phyloP scores from a whole-genome alignment of 345 rosid species.

The Anacardium occidentale region DNA sequence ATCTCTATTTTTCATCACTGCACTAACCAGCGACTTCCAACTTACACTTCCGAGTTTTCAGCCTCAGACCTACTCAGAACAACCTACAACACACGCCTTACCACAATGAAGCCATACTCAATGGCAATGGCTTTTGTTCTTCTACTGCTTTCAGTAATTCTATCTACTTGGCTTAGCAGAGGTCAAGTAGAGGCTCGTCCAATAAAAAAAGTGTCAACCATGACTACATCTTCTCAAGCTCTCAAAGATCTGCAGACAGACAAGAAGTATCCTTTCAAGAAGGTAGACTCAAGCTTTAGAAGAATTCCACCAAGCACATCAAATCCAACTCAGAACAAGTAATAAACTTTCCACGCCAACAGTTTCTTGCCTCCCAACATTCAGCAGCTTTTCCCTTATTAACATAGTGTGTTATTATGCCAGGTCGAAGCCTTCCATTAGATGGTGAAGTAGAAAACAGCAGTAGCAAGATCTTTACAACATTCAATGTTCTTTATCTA shows the following conservation, averaged over 20 bases:
- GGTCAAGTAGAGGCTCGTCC: constrained; percentile 46
- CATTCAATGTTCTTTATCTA: neutral
- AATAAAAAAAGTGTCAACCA: neutral
- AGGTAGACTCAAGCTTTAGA: constrained; percentile 53
- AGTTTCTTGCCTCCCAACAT: constrained; percentile 20
- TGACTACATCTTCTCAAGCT: constrained; percentile 31
- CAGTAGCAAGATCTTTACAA: constrained; percentile 21
- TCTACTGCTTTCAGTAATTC: constrained; percentile 39
- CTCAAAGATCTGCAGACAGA: constrained; percentile 36
- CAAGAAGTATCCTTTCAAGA: constrained; percentile 36
- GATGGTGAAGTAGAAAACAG: constrained; percentile 24
- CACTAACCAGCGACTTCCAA: neutral
- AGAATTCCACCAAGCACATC: constrained; percentile 64
- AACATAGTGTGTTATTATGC: constrained; percentile 22
- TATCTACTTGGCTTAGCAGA: constrained; percentile 35
- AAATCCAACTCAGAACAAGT: constrained; percentile 81
- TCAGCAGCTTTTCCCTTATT: constrained; percentile 16
- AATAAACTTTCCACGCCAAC: constrained; percentile 18
- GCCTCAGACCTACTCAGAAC: neutral
- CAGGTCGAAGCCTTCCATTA: constrained; percentile 36
- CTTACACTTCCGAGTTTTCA: neutral
- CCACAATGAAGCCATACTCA: constrained; percentile 48
- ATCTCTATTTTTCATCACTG: neutral
- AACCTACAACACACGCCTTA: neutral
- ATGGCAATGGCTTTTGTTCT: constrained; percentile 29